Evolutionary conservation across 371 early-diverging fungal genomes (phyloP).

Genomic region (Rhizopus delemar): DNA sequence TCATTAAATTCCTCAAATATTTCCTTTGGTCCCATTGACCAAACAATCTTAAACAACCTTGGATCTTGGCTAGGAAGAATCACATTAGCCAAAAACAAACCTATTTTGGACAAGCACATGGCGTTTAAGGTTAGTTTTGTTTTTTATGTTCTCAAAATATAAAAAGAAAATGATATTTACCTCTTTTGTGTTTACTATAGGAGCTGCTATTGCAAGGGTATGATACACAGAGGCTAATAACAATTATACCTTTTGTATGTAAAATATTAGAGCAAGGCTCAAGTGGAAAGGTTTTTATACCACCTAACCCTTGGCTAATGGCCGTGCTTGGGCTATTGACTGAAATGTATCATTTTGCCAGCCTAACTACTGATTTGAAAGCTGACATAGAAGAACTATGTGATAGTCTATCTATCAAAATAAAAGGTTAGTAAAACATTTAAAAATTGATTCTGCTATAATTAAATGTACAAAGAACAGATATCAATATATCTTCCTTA

Average conservation of each 20-base stretch:
- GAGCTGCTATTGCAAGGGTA: constrained; percentile 90
- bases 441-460: too few species aligned
- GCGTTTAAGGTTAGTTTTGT: constrained; percentile 75
- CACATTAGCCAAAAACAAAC: constrained; percentile 88
- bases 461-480: too few species aligned
- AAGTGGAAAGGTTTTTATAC: constrained; percentile 82
- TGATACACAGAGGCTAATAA: constrained; percentile 81
- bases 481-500: too few species aligned
- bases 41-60: constrained; percentile 86
- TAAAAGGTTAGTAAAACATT: constrained; percentile 47
- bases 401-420: constrained; percentile 81
- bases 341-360: constrained; percentile 90
- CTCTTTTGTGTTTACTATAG: constrained; percentile 32
- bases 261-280: constrained; percentile 90
- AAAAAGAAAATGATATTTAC: not conserved
- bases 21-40: constrained; percentile 81
- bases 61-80: constrained; percentile 96
- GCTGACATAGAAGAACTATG: constrained; percentile 97
- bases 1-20: constrained; percentile 91
- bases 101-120: constrained; percentile 90
- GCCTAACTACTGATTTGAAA: constrained; percentile 88
- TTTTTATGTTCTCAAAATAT: too few species aligned
- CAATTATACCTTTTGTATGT: constrained; percentile 96
- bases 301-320: constrained; percentile 98
- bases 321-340: constrained; percentile 87